phyloP scores from a whole-genome alignment of 1,284 basidiomycete species.

The Ustilago trichophora region DNA sequence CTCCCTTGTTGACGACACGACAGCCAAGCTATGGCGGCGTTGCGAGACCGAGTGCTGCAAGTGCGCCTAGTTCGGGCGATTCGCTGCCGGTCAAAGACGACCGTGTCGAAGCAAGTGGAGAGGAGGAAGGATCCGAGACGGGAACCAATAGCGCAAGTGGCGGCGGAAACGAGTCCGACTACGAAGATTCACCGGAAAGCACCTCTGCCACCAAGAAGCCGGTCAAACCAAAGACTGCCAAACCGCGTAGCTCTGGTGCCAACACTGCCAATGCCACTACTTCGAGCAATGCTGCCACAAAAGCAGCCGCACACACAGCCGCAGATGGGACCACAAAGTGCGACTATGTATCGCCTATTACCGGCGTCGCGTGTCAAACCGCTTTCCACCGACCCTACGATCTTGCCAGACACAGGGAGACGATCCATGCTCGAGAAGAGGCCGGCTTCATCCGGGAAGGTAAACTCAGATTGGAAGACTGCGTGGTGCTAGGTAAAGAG shows the following conservation, averaged over 20 bases:
- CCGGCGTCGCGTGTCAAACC: slow-evolving; percentile 54
- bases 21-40: neutral
- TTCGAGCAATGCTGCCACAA: slow-evolving; percentile 1
- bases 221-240: slow-evolving; percentile 4
- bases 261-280: neutral
- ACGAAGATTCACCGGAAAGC: slow-evolving; percentile 30
- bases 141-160: slow-evolving; percentile 15
- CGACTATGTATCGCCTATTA: slow-evolving; percentile 63
- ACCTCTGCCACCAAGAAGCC: neutral
- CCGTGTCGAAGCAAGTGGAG: slow-evolving; percentile 26
- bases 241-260: neutral
- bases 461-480: slow-evolving; percentile 55
- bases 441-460: slow-evolving; percentile 57
- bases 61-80: neutral
- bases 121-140: slow-evolving; percentile 39
- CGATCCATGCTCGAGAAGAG: slow-evolving; percentile 63
- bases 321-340: slow-evolving; percentile 53
- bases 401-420: slow-evolving; percentile 63
- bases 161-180: slow-evolving; percentile 38
- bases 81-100: slow-evolving; percentile 13
- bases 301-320: slow-evolving; percentile 9
- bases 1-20: slow-evolving; percentile 14
- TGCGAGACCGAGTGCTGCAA: neutral
- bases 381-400: slow-evolving; percentile 65
- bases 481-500: slow-evolving; percentile 63